phyloP scores from a whole-genome alignment of 768 basidiomycete genomes.

The Exidia glandulosa region DNA sequence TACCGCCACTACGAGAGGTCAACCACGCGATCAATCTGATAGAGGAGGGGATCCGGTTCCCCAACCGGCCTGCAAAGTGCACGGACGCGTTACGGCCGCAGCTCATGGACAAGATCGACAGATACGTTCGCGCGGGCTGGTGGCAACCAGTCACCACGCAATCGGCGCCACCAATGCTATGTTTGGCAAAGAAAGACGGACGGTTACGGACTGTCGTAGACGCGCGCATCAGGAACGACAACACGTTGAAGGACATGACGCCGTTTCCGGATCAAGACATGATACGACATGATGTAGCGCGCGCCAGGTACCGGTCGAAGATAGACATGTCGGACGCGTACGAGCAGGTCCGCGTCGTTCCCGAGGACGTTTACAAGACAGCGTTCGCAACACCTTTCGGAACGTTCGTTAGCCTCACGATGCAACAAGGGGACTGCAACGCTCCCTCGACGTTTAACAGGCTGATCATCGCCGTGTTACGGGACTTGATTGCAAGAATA shows the following conservation, averaged over 20 bases:
- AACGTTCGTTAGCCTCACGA: constrained; percentile 7
- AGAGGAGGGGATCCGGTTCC: constrained; percentile 21
- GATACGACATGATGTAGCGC: background rate
- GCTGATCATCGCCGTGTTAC: constrained; percentile 6
- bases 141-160: constrained; percentile 15
- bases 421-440: constrained; percentile 12
- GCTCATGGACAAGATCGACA: constrained; percentile 21
- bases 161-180: constrained; percentile 23
- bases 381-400: constrained; percentile 6
- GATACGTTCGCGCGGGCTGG: constrained; percentile 23
- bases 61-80: constrained; percentile 22
- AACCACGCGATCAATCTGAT: constrained; percentile 33
- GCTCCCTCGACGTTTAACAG: constrained; percentile 9
- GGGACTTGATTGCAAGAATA: constrained; percentile 4
- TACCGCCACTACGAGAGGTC: constrained; percentile 28
- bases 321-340: constrained; percentile 13
- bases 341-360: constrained; percentile 8
- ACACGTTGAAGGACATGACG: constrained; percentile 28
- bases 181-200: constrained; percentile 23
- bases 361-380: constrained; percentile 6
- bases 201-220: constrained; percentile 26
- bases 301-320: constrained; percentile 1
- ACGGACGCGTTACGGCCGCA: constrained; percentile 18
- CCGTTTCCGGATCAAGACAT: constrained; percentile 6
- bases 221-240: constrained; percentile 25